A percentile compares a stretch with the other conserved stretches of the same genome.
phyloP scores from a whole-genome alignment of 768 basidiomycete species.

The Termitomyces sp. region DNA sequence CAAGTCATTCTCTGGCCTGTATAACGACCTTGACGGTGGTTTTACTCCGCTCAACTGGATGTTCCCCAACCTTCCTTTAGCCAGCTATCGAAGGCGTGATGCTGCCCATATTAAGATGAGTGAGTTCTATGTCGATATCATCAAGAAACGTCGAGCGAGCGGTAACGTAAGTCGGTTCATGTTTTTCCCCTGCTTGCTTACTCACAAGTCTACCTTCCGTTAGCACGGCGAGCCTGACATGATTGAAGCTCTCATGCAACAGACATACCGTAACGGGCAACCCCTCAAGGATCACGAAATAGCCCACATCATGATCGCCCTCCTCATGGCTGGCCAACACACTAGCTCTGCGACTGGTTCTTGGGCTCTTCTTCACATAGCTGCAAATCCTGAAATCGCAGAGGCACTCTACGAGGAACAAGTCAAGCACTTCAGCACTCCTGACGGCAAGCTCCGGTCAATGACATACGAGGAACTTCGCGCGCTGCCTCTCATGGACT shows the following conservation, averaged over 20 bases:
- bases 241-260: conserved; percentile 82
- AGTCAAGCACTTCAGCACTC: conserved; percentile 70
- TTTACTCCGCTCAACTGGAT: conserved; percentile 96
- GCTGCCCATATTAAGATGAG: conserved; percentile 90
- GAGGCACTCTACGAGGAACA: conserved; percentile 90
- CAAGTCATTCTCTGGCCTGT: conserved; percentile 81
- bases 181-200: conserved; percentile 2
- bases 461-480: conserved; percentile 88
- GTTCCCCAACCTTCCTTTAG: conserved; percentile 90
- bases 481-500: conserved; percentile 78
- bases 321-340: conserved; percentile 99
- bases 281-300: conserved; percentile 84
- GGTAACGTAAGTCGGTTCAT: conserved; percentile 35
- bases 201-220: background rate
- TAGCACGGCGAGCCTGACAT: conserved; percentile 77
- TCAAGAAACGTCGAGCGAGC: conserved; percentile 64
- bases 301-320: conserved; percentile 97
- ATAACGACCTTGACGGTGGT: conserved; percentile 89
- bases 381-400: conserved; percentile 70
- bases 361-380: conserved; percentile 89
- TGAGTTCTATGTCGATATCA: conserved; percentile 87
- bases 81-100: conserved; percentile 87
- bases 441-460: conserved; percentile 75
- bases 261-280: conserved; percentile 80
- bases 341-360: conserved; percentile 91